Percentiles rank a stretch among this genome's conserved stretches.
Conservation (phyloP, 2,329 filamentous ascomycete genomes). For the Arachnomyces sp. region DNA sequence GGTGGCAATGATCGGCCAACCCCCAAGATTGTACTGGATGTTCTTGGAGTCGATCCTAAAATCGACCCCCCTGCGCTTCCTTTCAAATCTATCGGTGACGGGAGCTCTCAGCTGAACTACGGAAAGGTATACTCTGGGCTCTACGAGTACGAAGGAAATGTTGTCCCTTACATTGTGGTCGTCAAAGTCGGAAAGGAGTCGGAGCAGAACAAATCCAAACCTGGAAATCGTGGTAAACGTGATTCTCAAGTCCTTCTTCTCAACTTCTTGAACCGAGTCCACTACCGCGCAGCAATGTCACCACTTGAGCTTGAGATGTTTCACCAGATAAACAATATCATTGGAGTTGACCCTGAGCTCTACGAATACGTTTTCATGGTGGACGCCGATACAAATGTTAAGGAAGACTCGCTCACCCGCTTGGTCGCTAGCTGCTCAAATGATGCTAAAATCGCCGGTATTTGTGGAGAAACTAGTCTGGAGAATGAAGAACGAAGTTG, state of each 20-base stretch:
- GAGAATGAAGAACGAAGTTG: constrained; percentile 92
- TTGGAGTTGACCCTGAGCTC: constrained; percentile 91
- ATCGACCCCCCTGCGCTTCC: constrained; percentile 88
- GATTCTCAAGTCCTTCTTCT: constrained; percentile 94
- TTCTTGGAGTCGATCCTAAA: constrained; percentile 93
- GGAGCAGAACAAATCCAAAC: constrained; percentile 82
- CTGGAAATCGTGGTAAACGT: constrained; percentile 96
- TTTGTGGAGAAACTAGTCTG: constrained; percentile 92
- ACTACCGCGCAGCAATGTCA: constrained; percentile 88
- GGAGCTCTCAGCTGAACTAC: constrained; percentile 91
- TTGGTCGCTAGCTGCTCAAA: constrained; percentile 89
- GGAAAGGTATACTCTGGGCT: constrained; percentile 97
- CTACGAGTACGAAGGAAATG: constrained; percentile 95
- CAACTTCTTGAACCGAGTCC: constrained; percentile 96
- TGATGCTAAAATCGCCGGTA: constrained; percentile 92
- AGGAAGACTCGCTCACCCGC: constrained; percentile 84
- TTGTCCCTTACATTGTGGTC: constrained; percentile 90
- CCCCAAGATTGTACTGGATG: constrained; percentile 94
- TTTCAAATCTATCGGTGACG: constrained; percentile 85
- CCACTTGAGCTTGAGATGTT: constrained; percentile 97
- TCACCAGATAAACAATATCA: constrained; percentile 98
- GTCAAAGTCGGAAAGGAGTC: constrained; percentile 98
- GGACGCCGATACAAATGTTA: constrained; percentile 91
- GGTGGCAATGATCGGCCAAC: constrained; percentile 93
- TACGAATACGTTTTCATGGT: constrained; percentile 98